phyloP scores from a whole-genome alignment of 176 grass and related monocot species.

The Alloteropsis semialata region DNA sequence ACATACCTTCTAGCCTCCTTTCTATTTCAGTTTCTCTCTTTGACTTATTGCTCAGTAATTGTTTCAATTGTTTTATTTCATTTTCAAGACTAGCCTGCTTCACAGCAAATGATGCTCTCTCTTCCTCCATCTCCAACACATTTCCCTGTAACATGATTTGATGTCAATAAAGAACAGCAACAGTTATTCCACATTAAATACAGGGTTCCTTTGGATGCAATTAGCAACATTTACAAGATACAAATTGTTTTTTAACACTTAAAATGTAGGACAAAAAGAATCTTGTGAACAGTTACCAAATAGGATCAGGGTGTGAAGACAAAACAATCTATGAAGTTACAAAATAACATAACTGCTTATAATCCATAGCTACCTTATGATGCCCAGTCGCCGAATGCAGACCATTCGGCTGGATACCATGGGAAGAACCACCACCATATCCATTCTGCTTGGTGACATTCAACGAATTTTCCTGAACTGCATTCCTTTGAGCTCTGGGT shows the following conservation, averaged over 20 bases:
- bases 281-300: neutral
- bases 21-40: slow-evolving; percentile 54
- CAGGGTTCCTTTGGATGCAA: neutral
- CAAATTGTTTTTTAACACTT: neutral
- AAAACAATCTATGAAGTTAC: neutral
- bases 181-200: neutral
- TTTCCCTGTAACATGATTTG: slow-evolving; percentile 57
- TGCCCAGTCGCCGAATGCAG: slow-evolving; percentile 31
- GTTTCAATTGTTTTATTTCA: slow-evolving; percentile 75
- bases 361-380: slow-evolving; percentile 40
- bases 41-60: slow-evolving; percentile 46
- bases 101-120: slow-evolving; percentile 29
- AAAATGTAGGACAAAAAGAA: slow-evolving; percentile 9
- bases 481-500: slow-evolving; percentile 46
- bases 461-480: slow-evolving; percentile 50
- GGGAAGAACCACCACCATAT: slow-evolving; percentile 49
- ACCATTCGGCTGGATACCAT: slow-evolving; percentile 47
- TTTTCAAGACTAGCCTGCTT: slow-evolving; percentile 61
- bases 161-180: slow-evolving; percentile 30
- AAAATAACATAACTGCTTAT: slow-evolving; percentile 10
- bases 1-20: slow-evolving; percentile 68
- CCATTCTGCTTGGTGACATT: slow-evolving; percentile 43
- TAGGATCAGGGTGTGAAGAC: neutral
- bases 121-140: slow-evolving; percentile 52
- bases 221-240: neutral